Conservation (phyloP, 148 eudicot genomes). For the Vaccinium macrocarpon region DNA sequence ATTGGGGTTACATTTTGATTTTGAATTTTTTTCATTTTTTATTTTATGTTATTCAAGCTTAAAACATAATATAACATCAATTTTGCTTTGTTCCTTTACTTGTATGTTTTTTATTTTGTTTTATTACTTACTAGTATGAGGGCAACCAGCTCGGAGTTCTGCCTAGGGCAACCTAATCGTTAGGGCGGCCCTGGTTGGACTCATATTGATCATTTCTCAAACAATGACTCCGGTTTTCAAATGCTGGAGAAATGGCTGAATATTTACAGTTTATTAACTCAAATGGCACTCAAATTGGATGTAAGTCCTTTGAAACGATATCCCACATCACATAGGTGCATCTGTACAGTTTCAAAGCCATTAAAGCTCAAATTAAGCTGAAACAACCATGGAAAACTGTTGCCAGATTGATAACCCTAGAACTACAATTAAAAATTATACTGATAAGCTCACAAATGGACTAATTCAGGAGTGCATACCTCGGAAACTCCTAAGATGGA, state of each 20-base stretch:
- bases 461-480: slow-evolving; percentile 38
- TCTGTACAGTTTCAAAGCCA: background rate
- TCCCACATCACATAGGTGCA: background rate
- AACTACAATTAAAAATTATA: background rate
- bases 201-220: no score
- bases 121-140: no score
- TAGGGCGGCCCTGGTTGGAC: no score
- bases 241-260: background rate
- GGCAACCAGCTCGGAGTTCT: no score
- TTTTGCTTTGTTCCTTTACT: no score
- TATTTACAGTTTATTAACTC: background rate
- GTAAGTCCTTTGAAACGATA: background rate
- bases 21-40: no score
- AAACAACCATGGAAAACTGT: background rate
- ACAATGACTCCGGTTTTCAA: no score
- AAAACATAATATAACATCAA: no score
- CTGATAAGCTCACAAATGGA: background rate
- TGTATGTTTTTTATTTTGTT: no score
- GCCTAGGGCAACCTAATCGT: no score
- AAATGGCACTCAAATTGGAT: background rate
- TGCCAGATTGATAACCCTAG: background rate
- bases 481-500: slow-evolving; percentile 91
- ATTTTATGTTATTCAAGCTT: no score
- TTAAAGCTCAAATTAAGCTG: background rate
- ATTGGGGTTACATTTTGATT: no score